Conservation (phyloP, 2,329 filamentous ascomycete species). For the Raffaelea albimanens region DNA sequence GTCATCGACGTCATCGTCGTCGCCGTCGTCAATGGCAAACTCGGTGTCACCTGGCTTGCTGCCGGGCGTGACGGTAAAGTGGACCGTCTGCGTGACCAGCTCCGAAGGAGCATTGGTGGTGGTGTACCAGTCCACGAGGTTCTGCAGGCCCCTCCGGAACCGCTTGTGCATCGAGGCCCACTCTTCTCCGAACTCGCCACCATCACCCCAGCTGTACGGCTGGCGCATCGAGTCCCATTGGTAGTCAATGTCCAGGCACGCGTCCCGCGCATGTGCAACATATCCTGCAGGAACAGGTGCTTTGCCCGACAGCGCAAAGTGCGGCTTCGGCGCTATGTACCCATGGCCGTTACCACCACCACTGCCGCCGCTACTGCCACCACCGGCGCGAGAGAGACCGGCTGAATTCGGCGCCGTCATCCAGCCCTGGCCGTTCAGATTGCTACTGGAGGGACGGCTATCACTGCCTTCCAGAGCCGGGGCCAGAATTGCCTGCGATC, state of each 20-base stretch:
- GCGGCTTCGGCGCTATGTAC: constrained; percentile 70
- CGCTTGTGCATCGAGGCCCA: constrained; percentile 93
- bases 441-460: constrained; percentile 16
- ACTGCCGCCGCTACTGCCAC: neutral
- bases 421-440: constrained; percentile 6
- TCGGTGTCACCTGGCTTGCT: constrained; percentile 20
- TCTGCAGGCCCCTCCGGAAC: constrained; percentile 70
- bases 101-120: constrained; percentile 36
- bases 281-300: constrained; percentile 81
- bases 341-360: constrained; percentile 18
- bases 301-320: constrained; percentile 71
- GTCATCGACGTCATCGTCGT: constrained; percentile 20
- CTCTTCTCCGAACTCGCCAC: constrained; percentile 82
- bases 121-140: constrained; percentile 76
- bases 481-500: constrained; percentile 1
- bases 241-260: constrained; percentile 79
- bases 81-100: constrained; percentile 30
- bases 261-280: constrained; percentile 80
- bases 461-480: constrained; percentile 9
- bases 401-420: neutral
- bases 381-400: neutral
- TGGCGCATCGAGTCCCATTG: constrained; percentile 89
- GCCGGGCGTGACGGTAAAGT: constrained; percentile 24
- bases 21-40: constrained; percentile 15
- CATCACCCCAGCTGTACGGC: constrained; percentile 74